phyloP scores from a whole-genome alignment of 2,329 filamentous ascomycete species.

The Arachnopeziza araneosa region DNA sequence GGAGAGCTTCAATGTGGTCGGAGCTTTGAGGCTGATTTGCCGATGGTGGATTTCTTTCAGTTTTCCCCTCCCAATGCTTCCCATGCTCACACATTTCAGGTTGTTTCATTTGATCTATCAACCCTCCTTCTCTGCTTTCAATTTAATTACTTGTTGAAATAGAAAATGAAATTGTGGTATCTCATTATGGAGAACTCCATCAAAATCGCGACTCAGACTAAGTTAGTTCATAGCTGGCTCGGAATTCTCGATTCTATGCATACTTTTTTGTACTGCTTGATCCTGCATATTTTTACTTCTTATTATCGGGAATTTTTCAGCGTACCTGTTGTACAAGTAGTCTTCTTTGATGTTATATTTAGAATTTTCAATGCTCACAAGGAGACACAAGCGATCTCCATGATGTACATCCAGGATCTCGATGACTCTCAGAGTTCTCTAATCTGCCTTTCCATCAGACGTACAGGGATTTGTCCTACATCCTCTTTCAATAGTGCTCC shows the following conservation, averaged over 20 bases:
- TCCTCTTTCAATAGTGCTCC: not conserved
- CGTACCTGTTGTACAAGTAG: not conserved
- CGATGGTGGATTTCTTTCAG: not conserved
- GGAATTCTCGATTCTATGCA: no score
- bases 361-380: not conserved
- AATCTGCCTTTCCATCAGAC: not conserved
- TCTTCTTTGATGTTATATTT: not conserved
- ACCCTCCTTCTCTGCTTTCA: no score
- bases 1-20: not conserved
- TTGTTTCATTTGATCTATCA: not conserved
- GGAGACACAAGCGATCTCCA: not conserved
- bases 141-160: no score
- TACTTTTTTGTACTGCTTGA: no score
- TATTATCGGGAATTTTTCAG: not conserved
- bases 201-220: no score
- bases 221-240: no score
- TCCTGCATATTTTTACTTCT: no score
- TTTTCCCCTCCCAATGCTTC: not conserved
- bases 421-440: not conserved
- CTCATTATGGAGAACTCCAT: no score
- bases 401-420: not conserved
- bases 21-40: not conserved
- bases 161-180: no score
- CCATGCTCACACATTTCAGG: not conserved
- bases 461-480: not conserved